phyloP scores from a whole-genome alignment of 495 filamentous ascomycete genomes.

The Mycothermus thermophilus region DNA sequence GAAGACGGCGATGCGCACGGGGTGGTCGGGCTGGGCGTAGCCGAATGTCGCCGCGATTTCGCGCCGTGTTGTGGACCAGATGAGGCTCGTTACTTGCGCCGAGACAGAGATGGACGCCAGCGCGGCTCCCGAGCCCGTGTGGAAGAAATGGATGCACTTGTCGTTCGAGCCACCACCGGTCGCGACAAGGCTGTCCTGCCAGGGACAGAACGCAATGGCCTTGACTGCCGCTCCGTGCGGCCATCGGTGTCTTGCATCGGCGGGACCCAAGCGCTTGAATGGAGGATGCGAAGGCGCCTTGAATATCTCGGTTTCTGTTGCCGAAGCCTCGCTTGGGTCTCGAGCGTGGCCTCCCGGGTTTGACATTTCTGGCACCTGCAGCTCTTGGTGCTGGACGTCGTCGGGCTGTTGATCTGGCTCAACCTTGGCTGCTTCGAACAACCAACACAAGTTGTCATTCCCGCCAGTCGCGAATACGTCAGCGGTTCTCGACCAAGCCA shows the following conservation, averaged over 20 bases:
- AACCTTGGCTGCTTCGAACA: slow-evolving; percentile 60
- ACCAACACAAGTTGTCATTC: slow-evolving; percentile 78
- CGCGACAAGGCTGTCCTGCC: slow-evolving; percentile 76
- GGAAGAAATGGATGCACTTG: slow-evolving; percentile 90
- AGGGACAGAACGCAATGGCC: slow-evolving; percentile 93
- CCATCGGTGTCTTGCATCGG: slow-evolving; percentile 59
- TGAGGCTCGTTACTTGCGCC: slow-evolving; percentile 83
- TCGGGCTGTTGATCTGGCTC: slow-evolving; percentile 17
- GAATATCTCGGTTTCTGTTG: slow-evolving; percentile 5
- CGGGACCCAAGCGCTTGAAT: slow-evolving; percentile 21
- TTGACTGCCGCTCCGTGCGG: slow-evolving; percentile 81
- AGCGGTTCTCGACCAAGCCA: slow-evolving; percentile 74
- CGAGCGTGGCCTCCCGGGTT: too few relatives aligned
- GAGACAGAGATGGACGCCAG: slow-evolving; percentile 85
- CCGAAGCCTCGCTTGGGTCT: slow-evolving; percentile 3
- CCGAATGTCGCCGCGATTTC: slow-evolving; percentile 93
- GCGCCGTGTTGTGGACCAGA: slow-evolving; percentile 74
- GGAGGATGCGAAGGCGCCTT: neutral
- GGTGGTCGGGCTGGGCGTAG: slow-evolving; percentile 87
- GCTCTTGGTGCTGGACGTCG: neutral
- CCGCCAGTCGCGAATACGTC: slow-evolving; percentile 72
- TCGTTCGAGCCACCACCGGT: slow-evolving; percentile 91
- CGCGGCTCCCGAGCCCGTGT: slow-evolving; percentile 69
- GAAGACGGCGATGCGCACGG: slow-evolving; percentile 84
- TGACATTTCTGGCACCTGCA: too few relatives aligned